Evolutionary conservation across 2,329 filamentous ascomycete species (phyloP).

Genomic region (Aspergillus sp.): DNA sequence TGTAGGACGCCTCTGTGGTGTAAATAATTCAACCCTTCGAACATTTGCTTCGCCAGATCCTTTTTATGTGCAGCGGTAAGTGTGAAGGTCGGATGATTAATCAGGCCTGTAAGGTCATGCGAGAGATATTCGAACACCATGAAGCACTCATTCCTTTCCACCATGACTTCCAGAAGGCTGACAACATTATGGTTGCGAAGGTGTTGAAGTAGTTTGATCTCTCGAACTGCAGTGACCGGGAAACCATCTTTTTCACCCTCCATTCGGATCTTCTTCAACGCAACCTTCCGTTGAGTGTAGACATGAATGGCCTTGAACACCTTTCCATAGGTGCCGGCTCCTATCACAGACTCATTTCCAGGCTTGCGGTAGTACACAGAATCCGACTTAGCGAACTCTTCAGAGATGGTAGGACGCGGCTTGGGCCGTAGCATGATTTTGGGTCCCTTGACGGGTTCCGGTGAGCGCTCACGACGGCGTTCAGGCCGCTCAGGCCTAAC

Average conservation of each 20-base stretch:
- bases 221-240: conserved; percentile 91
- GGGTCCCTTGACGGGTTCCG: conserved; percentile 59
- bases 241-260: conserved; percentile 99
- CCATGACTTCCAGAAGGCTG: conserved; percentile 94
- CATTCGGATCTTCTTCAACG: conserved; percentile 98
- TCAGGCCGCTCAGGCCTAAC: conserved; percentile 38
- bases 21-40: conserved; percentile 90
- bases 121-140: conserved; percentile 99
- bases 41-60: conserved; percentile 88
- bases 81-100: conserved; percentile 92
- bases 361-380: conserved; percentile 95
- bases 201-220: conserved; percentile 96
- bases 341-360: conserved; percentile 95
- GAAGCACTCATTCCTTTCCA: conserved; percentile 97
- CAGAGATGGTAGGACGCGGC: conserved; percentile 69
- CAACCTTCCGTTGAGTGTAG: conserved; percentile 77
- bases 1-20: conserved; percentile 93
- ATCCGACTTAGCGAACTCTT: conserved; percentile 76
- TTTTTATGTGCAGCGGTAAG: conserved; percentile 88
- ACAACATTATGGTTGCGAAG: conserved; percentile 88
- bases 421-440: conserved; percentile 73
- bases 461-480: conserved; percentile 54
- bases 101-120: conserved; percentile 89
- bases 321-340: conserved; percentile 93
- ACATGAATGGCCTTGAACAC: conserved; percentile 89